Base-by-base conservation (phyloP, 225 moss, liverwort and hornwort genomes). In the Marchantia polymorpha region DNA sequence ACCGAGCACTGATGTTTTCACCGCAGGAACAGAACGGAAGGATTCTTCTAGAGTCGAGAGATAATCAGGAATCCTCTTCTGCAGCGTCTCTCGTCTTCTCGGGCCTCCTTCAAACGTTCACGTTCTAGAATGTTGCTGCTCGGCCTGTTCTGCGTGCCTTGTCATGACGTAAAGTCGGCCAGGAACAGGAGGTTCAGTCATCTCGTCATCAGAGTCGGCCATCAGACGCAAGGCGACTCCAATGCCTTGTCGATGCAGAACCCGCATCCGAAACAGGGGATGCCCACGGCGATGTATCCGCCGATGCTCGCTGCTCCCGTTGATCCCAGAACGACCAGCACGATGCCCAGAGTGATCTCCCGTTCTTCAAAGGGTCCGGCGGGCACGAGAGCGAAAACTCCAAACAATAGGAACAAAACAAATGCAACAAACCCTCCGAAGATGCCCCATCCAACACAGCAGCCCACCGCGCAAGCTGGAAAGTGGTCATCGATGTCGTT, bases 311-410 rank as follows among this genome's bases (percentile, higher is more conserved):
- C 74, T 13, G 77, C 85, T 53, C 85, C 85, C 5, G 82, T 82
- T 4, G 46, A 80, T 74, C 85, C 85, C 3, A 86, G 73, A 64
- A 86, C 83, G 7, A 86, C 85, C 73, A 86, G 19, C 7, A 86
- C 66, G 0, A 86, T 63, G 12, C 85, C 85, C 50, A 83, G 23
- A 0, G 83, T 83, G 52, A 50, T 77, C 0, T 80, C 52, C 26
- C 77, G 72, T 11, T 83, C 80, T 0, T 16, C 12, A 58, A 86
- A 86, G 7, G 85, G 85, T 14, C 83, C 83, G 0, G 83, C 77
- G 3, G 85, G 80, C 23, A 83, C 82, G 58, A 86, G 74, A 0
- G 82, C 82, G 20, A 86, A 80, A 10, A 86, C 56, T 6, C 85
- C 85, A 19, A 86, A 86, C 22, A 86, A 22, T 20, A 86, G 52